These are phyloP conservation scores for Coriolopsis trogii DNA, from an alignment of 1,284 basidiomycete species.

Conservation along the genomic window DNA sequence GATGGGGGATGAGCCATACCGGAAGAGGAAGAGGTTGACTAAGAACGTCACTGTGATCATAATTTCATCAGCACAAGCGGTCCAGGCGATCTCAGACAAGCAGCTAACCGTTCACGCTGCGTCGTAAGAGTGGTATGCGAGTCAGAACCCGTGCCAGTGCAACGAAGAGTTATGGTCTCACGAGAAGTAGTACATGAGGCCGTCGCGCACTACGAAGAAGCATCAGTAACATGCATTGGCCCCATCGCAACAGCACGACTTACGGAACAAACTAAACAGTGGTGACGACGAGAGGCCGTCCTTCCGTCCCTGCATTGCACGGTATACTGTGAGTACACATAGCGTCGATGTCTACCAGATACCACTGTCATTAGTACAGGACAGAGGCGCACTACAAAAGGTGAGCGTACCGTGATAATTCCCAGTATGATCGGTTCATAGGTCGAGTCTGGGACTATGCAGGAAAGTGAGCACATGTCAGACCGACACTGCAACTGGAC, in stretches of 20 bases:
- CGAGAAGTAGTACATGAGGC: constrained; percentile 2
- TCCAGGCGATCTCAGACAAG: neutral
- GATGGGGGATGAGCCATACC: neutral
- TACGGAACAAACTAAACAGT: neutral
- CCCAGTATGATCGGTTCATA: neutral
- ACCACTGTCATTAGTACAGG: neutral
- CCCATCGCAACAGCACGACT: neutral
- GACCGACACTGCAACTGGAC: neutral
- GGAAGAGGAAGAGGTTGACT: constrained; percentile 8
- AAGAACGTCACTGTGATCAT: constrained; percentile 1
- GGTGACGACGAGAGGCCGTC: neutral
- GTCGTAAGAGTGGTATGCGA: neutral
- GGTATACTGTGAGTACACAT: neutral
- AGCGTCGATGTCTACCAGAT: neutral
- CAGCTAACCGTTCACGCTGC: neutral
- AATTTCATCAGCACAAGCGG: neutral
- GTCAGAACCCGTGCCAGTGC: neutral
- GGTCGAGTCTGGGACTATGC: neutral
- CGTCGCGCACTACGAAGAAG: neutral
- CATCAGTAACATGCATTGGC: neutral
- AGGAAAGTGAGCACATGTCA: neutral
- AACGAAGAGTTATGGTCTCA: neutral
- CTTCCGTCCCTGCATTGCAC: neutral
- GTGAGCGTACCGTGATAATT: neutral
- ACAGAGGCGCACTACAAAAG: neutral